These are phyloP conservation scores for Penicillium janthinellum DNA, from an alignment of 2,329 filamentous ascomycete genomes.

Conservation along the genomic window DNA sequence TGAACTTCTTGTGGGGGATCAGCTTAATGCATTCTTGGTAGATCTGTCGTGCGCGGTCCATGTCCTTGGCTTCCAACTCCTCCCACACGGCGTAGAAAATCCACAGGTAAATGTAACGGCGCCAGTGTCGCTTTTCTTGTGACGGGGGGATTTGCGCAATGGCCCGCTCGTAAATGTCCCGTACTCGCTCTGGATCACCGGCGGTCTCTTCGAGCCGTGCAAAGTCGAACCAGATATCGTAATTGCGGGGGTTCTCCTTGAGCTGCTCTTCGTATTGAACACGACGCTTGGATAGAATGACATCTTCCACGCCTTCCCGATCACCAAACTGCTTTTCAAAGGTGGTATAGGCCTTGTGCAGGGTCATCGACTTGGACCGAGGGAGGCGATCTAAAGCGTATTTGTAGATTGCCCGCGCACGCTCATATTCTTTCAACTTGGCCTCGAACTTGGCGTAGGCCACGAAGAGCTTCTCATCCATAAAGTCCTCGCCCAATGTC, in stretches of 20 bases:
- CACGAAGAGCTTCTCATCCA: constrained; percentile 94
- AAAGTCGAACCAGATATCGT: constrained; percentile 97
- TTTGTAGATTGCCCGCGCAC: constrained; percentile 92
- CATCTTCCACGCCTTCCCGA: constrained; percentile 88
- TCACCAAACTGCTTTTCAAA: constrained; percentile 99
- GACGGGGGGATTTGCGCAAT: constrained; percentile 94
- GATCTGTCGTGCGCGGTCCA: constrained; percentile 79
- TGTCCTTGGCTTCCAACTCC: constrained; percentile 80
- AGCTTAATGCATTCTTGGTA: constrained; percentile 86
- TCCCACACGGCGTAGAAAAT: constrained; percentile 97
- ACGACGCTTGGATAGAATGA: constrained; percentile 89
- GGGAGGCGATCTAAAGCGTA: constrained; percentile 91
- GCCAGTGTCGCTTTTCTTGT: constrained; percentile 95
- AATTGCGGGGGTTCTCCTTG: constrained; percentile 92
- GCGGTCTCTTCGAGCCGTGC: constrained; percentile 85
- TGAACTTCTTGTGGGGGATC: constrained; percentile 95
- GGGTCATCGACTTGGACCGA: constrained; percentile 76
- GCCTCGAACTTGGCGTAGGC: constrained; percentile 94
- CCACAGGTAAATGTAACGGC: constrained; percentile 96
- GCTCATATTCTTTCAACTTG: constrained; percentile 92
- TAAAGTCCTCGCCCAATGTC: constrained; percentile 87
- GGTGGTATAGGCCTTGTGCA: constrained; percentile 93
- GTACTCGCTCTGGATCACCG: constrained; percentile 77
- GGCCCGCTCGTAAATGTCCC: constrained; percentile 92
- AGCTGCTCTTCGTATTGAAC: constrained; percentile 94